Evolutionary conservation across 1,139 yeast species (phyloP).

Genomic region (Scheffersomyces titani): DNA sequence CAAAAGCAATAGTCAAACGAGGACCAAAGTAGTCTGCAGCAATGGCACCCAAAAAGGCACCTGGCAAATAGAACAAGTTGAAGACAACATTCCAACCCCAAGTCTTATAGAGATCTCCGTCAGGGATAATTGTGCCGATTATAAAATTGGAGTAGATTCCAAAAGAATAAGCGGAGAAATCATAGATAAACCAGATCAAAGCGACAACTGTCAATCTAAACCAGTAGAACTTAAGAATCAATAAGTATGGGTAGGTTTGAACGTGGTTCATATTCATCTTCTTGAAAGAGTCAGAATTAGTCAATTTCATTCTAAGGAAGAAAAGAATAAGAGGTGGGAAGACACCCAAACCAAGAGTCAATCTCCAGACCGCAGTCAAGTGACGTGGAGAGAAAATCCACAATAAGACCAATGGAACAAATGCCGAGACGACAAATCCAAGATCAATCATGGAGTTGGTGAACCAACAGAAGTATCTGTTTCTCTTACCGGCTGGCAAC

Average conservation of each 20-base stretch:
- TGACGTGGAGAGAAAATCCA: slow-evolving; percentile 78
- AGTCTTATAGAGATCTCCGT: slow-evolving; percentile 63
- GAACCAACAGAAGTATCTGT: slow-evolving; percentile 86
- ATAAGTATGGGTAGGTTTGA: slow-evolving; percentile 61
- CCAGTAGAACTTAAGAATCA: slow-evolving; percentile 80
- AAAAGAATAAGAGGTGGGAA: slow-evolving; percentile 81
- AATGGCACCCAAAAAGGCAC: slow-evolving; percentile 81
- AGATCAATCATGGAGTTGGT: slow-evolving; percentile 86
- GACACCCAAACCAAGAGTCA: slow-evolving; percentile 91
- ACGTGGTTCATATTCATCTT: slow-evolving; percentile 70
- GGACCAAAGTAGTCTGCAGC: slow-evolving; percentile 90
- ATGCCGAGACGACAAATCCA: slow-evolving; percentile 83
- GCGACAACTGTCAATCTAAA: slow-evolving; percentile 72
- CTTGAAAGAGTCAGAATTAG: slow-evolving; percentile 70
- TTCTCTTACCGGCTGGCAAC: slow-evolving; percentile 79
- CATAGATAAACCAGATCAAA: slow-evolving; percentile 87
- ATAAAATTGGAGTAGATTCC: slow-evolving; percentile 80
- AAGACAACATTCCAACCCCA: slow-evolving; percentile 94
- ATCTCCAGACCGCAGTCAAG: slow-evolving; percentile 85
- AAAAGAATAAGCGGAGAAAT: slow-evolving; percentile 84
- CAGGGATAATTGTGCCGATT: slow-evolving; percentile 53
- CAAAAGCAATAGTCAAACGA: slow-evolving; percentile 68
- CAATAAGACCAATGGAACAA: slow-evolving; percentile 81
- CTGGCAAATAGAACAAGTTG: slow-evolving; percentile 87
- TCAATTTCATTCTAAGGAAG: slow-evolving; percentile 71